phyloP scores from a whole-genome alignment of 768 basidiomycete species.

The Stropharia rugosoannulata region DNA sequence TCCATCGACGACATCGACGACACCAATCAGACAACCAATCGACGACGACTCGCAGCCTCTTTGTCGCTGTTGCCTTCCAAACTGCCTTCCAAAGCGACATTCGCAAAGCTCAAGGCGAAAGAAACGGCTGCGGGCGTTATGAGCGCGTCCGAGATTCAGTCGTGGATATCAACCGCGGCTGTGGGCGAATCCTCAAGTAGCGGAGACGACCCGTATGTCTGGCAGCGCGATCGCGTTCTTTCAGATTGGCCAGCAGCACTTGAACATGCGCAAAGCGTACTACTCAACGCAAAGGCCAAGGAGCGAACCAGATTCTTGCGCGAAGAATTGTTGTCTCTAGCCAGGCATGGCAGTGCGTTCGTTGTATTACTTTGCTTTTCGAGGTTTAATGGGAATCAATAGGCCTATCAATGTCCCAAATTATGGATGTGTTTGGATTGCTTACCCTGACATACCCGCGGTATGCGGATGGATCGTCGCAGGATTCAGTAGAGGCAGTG shows the following conservation, averaged over 20 bases:
- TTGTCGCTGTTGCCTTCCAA: slow-evolving; percentile 10
- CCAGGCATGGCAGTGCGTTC: slow-evolving; percentile 54
- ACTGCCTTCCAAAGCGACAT: slow-evolving; percentile 30
- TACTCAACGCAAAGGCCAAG: slow-evolving; percentile 56
- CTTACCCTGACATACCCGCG: slow-evolving; percentile 76
- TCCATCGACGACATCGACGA: not conserved
- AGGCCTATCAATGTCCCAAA: slow-evolving; percentile 64
- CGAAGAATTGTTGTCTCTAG: slow-evolving; percentile 59
- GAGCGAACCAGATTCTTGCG: slow-evolving; percentile 55
- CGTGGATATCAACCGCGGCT: slow-evolving; percentile 58
- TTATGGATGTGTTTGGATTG: slow-evolving; percentile 69
- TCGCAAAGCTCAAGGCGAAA: slow-evolving; percentile 51
- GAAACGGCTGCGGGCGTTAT: slow-evolving; percentile 37
- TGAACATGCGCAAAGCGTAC: slow-evolving; percentile 46
- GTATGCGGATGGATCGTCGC: slow-evolving; percentile 71
- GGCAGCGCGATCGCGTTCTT: slow-evolving; percentile 55
- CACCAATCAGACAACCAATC: too few relatives aligned
- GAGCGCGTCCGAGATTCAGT: slow-evolving; percentile 57
- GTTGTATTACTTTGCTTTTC: not conserved
- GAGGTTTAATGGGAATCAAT: slow-evolving; percentile 7
- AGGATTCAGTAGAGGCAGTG: slow-evolving; percentile 68
- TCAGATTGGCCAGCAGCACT: slow-evolving; percentile 56
- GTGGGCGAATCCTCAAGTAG: slow-evolving; percentile 27
- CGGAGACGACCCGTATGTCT: slow-evolving; percentile 32
- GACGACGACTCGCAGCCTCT: not conserved